Evolutionary conservation across 176 grass and related monocot genomes (phyloP), one percentile per base, ranked within the genome.

Genomic region (Triticum timopheevii): DNA sequence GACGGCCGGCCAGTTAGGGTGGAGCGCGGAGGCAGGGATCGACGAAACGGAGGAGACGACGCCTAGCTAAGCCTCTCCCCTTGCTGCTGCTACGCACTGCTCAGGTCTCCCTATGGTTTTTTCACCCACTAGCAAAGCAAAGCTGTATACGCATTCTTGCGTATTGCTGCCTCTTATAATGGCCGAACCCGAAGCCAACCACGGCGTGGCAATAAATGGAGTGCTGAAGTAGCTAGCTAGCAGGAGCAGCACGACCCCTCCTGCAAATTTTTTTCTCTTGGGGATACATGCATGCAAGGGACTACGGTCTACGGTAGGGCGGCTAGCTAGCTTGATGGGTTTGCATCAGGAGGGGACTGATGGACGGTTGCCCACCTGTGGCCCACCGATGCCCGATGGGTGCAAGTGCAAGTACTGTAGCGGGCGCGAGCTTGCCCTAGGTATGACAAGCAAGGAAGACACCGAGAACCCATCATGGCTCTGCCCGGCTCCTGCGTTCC

Each of bases 81-180:
- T 33, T 70, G 12, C 45, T 70, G 68, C 68, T 22, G 33, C 67
- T 67, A 36, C 17, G 66, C 30, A 31, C 66, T 73, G 71, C 40
- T 76, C 73, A 54, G 73, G 25, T 76, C 73, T 76, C 45, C 73
- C 73, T 54, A 54, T 52, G 45, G 73, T 56, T 31, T 76, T 33
- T 20, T 8, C 28, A 20, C 45, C 5, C 25, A 39, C 69, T 50
- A 49, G 72, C 73, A 19, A 35, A 73, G 70, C 70, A 27, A 73
- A 73, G 78, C 76, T 77, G 13, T 45, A 65, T 80, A 28, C 27
- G 61, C 36, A 30, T 25, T 28, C 58, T 27, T 79, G 79, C 78
- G 12, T 13, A 15, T 74, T 69, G 52, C 76, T 27, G 80, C 89
- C 85, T 73, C 85, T 91, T 91, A 87, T 91, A 91, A 91, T 87